Conservation (phyloP, 495 filamentous ascomycete genomes). For the Xylaria grammica region DNA sequence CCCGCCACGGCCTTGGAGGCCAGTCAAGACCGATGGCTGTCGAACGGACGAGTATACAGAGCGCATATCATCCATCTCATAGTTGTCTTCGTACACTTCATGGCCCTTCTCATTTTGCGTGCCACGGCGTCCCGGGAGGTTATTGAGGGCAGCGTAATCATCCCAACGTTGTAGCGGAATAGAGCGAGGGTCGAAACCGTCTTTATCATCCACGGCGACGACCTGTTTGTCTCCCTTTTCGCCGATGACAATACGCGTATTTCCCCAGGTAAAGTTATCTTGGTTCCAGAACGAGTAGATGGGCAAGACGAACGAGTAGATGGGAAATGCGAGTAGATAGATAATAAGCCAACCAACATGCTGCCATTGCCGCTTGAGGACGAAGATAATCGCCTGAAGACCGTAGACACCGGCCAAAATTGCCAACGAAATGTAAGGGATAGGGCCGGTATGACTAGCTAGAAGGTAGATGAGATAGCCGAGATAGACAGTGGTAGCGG, state of each 20-base stretch:
- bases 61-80: slow-evolving; percentile 98
- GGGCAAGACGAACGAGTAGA: slow-evolving; percentile 90
- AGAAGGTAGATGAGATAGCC: slow-evolving; percentile 87
- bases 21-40: slow-evolving; percentile 90
- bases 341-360: slow-evolving; percentile 99
- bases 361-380: slow-evolving; percentile 95
- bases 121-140: slow-evolving; percentile 89
- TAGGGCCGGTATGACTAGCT: slow-evolving; percentile 70
- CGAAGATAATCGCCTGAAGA: slow-evolving; percentile 94
- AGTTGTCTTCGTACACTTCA: slow-evolving; percentile 68
- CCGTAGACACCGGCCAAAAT: slow-evolving; percentile 93
- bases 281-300: slow-evolving; percentile 99
- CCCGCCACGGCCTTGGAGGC: slow-evolving; percentile 71
- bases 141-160: slow-evolving; percentile 91
- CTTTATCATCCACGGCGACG: slow-evolving; percentile 78
- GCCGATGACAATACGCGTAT: slow-evolving; percentile 93
- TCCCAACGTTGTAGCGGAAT: slow-evolving; percentile 97
- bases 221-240: slow-evolving; percentile 90
- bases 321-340: slow-evolving; percentile 90
- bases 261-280: slow-evolving; percentile 98
- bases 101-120: slow-evolving; percentile 68
- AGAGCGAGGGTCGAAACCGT: slow-evolving; percentile 85
- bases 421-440: slow-evolving; percentile 85
- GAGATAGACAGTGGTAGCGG: slow-evolving; percentile 88
- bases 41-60: slow-evolving; percentile 94